Evolutionary conservation across 805 yeast species (phyloP).

Genomic region (Ogataea allantospora): DNA sequence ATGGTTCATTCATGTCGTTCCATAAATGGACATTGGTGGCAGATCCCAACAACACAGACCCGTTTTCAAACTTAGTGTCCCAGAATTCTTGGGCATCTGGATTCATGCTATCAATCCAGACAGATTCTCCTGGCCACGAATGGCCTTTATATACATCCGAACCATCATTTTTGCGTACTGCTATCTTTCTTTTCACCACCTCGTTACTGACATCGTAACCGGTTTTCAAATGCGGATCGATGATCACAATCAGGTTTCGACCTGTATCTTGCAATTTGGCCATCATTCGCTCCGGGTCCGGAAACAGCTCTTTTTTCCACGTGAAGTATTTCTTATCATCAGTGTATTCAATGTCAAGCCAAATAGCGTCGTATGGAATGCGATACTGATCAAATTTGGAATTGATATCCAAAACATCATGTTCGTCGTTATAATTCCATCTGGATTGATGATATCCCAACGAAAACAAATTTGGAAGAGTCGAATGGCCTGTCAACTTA

Average conservation of each 20-base stretch:
- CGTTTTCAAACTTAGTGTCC: constrained; percentile 49
- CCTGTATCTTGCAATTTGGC: constrained; percentile 64
- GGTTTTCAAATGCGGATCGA: constrained; percentile 87
- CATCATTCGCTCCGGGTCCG: constrained; percentile 71
- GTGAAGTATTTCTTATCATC: constrained; percentile 86
- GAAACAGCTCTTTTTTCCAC: constrained; percentile 76
- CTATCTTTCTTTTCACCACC: constrained; percentile 47
- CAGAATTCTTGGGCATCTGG: constrained; percentile 61
- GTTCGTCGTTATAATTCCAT: constrained; percentile 93
- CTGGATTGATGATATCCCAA: constrained; percentile 95
- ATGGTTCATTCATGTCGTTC: constrained; percentile 99
- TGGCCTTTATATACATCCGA: constrained; percentile 65
- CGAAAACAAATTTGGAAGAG: constrained; percentile 73
- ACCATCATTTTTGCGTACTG: constrained; percentile 39
- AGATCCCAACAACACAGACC: constrained; percentile 43
- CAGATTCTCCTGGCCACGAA: constrained; percentile 97
- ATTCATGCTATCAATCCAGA: constrained; percentile 87
- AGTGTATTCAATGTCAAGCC: constrained; percentile 95
- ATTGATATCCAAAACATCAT: constrained; percentile 75
- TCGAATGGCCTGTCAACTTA: constrained; percentile 65
- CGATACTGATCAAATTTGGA: constrained; percentile 65
- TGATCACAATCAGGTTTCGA: constrained; percentile 76
- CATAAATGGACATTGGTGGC: constrained; percentile 76
- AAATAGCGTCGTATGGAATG: constrained; percentile 86
- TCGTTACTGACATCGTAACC: constrained; percentile 63